Percentiles rank a stretch among this genome's conserved stretches.
These are phyloP conservation scores for Suillus subaureus DNA, from an alignment of 768 basidiomycete genomes.

Conservation along the genomic window DNA sequence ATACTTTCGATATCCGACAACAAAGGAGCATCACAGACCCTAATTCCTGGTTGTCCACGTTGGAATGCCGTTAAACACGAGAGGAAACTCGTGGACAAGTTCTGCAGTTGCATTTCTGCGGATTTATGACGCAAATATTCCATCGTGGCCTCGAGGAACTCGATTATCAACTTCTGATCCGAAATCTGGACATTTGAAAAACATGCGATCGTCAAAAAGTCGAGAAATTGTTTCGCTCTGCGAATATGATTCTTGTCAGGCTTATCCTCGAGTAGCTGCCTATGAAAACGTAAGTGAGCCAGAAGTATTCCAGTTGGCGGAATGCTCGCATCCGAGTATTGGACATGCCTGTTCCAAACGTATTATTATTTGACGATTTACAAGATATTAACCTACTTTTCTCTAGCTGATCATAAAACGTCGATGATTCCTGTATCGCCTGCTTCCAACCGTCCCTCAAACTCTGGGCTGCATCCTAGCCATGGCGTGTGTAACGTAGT, in stretches of 20 bases:
- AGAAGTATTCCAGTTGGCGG: background rate
- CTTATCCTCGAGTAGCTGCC: background rate
- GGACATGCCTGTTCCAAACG: background rate
- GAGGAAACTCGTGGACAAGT: conserved; percentile 40
- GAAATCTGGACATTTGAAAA: conserved; percentile 7
- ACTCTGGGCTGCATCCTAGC: conserved; percentile 2
- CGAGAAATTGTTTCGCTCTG: conserved; percentile 10
- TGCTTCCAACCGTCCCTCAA: conserved; percentile 5
- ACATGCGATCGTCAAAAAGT: conserved; percentile 8
- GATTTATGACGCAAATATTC: background rate
- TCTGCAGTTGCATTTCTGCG: background rate
- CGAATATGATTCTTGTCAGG: conserved; percentile 1
- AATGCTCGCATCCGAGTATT: conserved; percentile 1
- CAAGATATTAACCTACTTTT: background rate
- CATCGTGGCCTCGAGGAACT: conserved; percentile 2
- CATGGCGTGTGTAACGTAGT: background rate
- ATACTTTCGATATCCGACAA: conserved; percentile 36
- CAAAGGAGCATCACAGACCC: conserved; percentile 8
- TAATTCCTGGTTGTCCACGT: conserved; percentile 15
- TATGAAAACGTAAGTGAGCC: background rate
- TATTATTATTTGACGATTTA: background rate
- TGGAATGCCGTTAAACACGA: conserved; percentile 34
- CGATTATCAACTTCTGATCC: background rate
- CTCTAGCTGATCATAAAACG: background rate
- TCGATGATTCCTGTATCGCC: background rate